Conservation (phyloP, 768 basidiomycete genomes). For the Arthromyces matolae region DNA sequence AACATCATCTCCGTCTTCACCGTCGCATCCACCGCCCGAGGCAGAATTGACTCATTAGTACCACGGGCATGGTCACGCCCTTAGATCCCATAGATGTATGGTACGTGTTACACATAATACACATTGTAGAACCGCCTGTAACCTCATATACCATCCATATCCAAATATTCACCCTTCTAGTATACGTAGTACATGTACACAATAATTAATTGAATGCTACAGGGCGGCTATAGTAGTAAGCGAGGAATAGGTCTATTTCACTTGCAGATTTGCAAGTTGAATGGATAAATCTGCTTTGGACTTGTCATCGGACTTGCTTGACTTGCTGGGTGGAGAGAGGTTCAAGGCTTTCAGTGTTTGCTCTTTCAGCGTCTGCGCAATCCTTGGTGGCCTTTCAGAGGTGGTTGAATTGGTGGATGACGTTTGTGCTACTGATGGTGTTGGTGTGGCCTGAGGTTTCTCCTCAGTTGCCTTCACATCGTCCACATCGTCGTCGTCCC, state of each 20-base stretch:
- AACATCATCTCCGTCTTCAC: conserved; percentile 16
- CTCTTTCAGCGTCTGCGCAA: conserved; percentile 33
- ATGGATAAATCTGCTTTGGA: too few relatives aligned
- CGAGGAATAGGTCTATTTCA: conserved; percentile 35
- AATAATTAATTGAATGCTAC: conserved; percentile 16
- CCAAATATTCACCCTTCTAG: conserved; percentile 6
- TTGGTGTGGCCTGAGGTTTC: too few relatives aligned
- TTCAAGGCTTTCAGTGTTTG: too few relatives aligned
- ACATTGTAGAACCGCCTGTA: conserved; percentile 32
- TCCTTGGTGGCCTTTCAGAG: conserved; percentile 13
- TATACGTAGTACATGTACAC: conserved; percentile 10
- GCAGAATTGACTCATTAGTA: conserved; percentile 31
- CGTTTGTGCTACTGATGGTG: too few relatives aligned
- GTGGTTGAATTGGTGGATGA: conserved; percentile 5
- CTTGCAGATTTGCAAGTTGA: conserved; percentile 54
- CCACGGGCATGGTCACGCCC: not conserved
- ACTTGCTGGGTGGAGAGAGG: too few relatives aligned
- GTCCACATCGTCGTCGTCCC: conserved; percentile 72
- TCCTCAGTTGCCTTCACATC: conserved; percentile 9
- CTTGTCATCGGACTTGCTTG: too few relatives aligned
- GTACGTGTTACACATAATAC: conserved; percentile 32
- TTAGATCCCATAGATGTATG: conserved; percentile 5
- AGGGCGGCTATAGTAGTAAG: conserved; percentile 4
- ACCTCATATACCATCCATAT: conserved; percentile 26
- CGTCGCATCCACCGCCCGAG: conserved; percentile 20